Percentiles rank a stretch among this genome's conserved stretches.
These are phyloP conservation scores for Plicaturopsis crispa DNA, from an alignment of 768 basidiomycete genomes.

Conservation along the genomic window DNA sequence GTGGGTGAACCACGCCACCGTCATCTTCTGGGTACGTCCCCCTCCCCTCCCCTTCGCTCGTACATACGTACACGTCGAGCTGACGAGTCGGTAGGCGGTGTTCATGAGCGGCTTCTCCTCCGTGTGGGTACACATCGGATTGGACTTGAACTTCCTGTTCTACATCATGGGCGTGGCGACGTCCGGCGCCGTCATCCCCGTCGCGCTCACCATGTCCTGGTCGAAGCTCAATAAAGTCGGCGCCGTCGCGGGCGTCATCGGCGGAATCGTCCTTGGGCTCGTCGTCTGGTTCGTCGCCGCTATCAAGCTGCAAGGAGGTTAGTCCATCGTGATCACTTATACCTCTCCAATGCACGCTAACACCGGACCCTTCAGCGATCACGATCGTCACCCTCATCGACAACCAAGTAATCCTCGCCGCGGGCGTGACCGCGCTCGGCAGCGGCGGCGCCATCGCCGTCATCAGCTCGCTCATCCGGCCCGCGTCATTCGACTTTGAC, in stretches of 20 bases:
- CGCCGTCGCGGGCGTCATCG: slow-evolving; percentile 6
- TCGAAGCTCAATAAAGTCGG: slow-evolving; percentile 7
- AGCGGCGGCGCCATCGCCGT: slow-evolving; percentile 7
- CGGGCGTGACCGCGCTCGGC: slow-evolving; percentile 9
- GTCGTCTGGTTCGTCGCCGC: slow-evolving; percentile 11
- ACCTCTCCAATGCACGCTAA: not conserved
- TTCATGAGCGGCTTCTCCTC: slow-evolving; percentile 1
- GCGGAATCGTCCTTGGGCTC: slow-evolving; percentile 8
- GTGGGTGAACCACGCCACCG: slow-evolving; percentile 6
- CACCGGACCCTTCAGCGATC: slow-evolving; percentile 1
- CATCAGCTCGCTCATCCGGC: slow-evolving; percentile 2
- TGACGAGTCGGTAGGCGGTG: slow-evolving; percentile 12
- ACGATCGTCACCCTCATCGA: slow-evolving; percentile 7
- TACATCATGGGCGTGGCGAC: slow-evolving; percentile 7
- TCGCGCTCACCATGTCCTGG: slow-evolving; percentile 7
- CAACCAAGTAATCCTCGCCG: slow-evolving; percentile 9
- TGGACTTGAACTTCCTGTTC: not conserved
- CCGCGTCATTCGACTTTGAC: slow-evolving; percentile 7
- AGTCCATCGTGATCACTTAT: not conserved
- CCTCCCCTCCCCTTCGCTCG: slow-evolving; percentile 8
- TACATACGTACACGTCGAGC: slow-evolving; percentile 8
- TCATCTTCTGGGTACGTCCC: slow-evolving; percentile 9
- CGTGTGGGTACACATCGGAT: not conserved
- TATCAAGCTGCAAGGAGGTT: slow-evolving; percentile 5
- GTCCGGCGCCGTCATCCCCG: slow-evolving; percentile 10